phyloP scores from a whole-genome alignment of 192 early-diverging fungal genomes.

The Coemansia sp. region DNA sequence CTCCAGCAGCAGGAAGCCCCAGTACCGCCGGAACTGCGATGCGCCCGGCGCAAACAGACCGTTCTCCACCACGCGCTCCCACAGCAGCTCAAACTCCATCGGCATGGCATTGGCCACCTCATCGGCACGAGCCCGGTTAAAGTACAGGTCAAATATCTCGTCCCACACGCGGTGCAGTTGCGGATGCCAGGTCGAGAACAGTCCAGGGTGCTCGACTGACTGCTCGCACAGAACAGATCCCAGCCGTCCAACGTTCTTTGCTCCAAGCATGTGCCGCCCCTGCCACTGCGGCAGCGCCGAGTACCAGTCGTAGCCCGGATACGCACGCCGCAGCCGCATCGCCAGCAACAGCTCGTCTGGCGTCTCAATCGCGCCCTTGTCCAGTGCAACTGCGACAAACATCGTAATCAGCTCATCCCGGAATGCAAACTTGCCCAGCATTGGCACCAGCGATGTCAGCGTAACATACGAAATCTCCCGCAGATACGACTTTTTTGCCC shows the following conservation, averaged over 20 bases:
- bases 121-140: constrained; percentile 35
- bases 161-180: constrained; percentile 82
- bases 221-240: constrained; percentile 44
- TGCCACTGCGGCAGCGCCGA: constrained; percentile 46
- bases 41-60: constrained; percentile 69
- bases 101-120: constrained; percentile 26
- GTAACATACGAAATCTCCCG: constrained; percentile 74
- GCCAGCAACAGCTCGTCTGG: constrained; percentile 51
- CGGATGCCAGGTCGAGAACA: constrained; percentile 57
- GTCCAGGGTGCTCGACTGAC: constrained; percentile 37
- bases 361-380: constrained; percentile 46
- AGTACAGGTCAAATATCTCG: constrained; percentile 61
- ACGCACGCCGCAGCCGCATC: constrained; percentile 30
- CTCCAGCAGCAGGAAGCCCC: constrained; percentile 85
- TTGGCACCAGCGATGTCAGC: constrained; percentile 51
- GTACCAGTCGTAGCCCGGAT: constrained; percentile 45
- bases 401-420: constrained; percentile 35
- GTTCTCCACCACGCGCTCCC: constrained; percentile 74
- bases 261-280: constrained; percentile 36
- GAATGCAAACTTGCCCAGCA: constrained; percentile 18
- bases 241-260: constrained; percentile 27
- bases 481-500: constrained; percentile 75
- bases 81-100: constrained; percentile 72
- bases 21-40: constrained; percentile 82
- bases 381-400: constrained; percentile 42